These are phyloP conservation scores for Tetraselmis striata DNA, from an alignment of 139 green algal species.

Conservation along the genomic window DNA sequence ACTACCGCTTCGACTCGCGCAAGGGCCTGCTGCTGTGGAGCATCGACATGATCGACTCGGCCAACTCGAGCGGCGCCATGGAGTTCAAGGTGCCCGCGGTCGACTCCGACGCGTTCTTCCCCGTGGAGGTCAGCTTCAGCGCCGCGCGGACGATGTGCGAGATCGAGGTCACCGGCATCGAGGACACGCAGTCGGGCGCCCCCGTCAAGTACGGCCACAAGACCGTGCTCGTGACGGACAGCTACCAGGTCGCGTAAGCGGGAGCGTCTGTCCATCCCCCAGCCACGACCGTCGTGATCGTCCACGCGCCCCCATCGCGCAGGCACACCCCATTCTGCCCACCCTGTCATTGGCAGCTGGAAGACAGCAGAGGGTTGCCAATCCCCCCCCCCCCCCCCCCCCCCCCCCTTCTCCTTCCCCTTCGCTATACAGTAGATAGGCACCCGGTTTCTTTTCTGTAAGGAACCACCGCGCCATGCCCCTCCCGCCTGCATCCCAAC, in stretches of 20 bases:
- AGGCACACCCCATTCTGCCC: no score
- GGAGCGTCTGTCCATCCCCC: no score
- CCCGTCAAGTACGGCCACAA: slow-evolving; percentile 61
- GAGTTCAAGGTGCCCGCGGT: slow-evolving; percentile 88
- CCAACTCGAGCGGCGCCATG: slow-evolving; percentile 79
- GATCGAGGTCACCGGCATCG: slow-evolving; percentile 55
- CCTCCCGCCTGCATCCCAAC: no score
- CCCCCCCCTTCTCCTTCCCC: no score
- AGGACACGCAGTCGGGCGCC: slow-evolving; percentile 35
- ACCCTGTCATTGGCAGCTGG: no score
- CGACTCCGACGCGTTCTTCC: slow-evolving; percentile 83
- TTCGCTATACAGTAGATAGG: no score
- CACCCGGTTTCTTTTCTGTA: no score
- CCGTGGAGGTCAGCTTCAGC: slow-evolving; percentile 79
- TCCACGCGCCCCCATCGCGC: no score
- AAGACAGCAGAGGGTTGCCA: no score
- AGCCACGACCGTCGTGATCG: no score
- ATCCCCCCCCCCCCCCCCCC: no score
- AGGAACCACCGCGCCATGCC: no score
- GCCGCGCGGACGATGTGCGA: slow-evolving; percentile 70
- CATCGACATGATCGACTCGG: slow-evolving; percentile 87
- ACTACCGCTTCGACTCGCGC: slow-evolving; percentile 77
- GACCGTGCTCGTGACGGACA: slow-evolving; percentile 45
- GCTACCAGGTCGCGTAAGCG: slow-evolving; percentile 53
- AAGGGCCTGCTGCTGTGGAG: slow-evolving; percentile 67